These are phyloP conservation scores for Zychaea mexicana DNA, from an alignment of 371 early-diverging fungal species.

Conservation along the genomic window DNA sequence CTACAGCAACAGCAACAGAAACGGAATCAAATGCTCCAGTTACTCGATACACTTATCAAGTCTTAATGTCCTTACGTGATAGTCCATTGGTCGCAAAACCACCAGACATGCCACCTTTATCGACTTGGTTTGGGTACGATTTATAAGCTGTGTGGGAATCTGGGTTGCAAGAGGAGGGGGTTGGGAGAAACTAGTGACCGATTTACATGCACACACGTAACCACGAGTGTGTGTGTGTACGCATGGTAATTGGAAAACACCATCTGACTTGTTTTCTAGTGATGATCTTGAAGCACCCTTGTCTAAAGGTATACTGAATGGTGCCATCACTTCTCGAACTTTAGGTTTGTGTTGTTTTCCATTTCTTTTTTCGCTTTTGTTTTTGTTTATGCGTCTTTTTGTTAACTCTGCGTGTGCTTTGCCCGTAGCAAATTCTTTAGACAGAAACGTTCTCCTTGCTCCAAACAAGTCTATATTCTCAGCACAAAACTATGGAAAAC, in stretches of 20 bases:
- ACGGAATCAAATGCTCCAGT: constrained; percentile 9
- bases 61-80: constrained; percentile 45
- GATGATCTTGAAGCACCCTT: constrained; percentile 39
- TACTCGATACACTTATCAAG: constrained; percentile 51
- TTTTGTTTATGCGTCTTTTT: neutral
- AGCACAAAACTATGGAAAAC: constrained; percentile 54
- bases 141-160: constrained; percentile 2
- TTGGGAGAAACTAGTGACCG: too few species aligned
- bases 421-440: constrained; percentile 22
- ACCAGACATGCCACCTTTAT: constrained; percentile 45
- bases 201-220: too few species aligned
- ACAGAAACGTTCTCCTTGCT: constrained; percentile 58
- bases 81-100: constrained; percentile 57
- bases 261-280: constrained; percentile 14
- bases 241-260: too few species aligned
- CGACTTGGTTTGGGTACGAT: constrained; percentile 51
- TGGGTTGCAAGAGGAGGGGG: neutral
- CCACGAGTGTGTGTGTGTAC: too few species aligned
- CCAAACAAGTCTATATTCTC: constrained; percentile 61
- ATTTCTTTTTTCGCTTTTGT: neutral
- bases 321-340: constrained; percentile 35
- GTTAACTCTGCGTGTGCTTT: too few species aligned
- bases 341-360: constrained; percentile 17
- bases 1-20: neutral
- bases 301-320: constrained; percentile 37